Percentiles rank a stretch among this genome's conserved stretches.
Conservation (phyloP, 2,329 filamentous ascomycete species). For the Ophiostoma himal-ulmi region DNA sequence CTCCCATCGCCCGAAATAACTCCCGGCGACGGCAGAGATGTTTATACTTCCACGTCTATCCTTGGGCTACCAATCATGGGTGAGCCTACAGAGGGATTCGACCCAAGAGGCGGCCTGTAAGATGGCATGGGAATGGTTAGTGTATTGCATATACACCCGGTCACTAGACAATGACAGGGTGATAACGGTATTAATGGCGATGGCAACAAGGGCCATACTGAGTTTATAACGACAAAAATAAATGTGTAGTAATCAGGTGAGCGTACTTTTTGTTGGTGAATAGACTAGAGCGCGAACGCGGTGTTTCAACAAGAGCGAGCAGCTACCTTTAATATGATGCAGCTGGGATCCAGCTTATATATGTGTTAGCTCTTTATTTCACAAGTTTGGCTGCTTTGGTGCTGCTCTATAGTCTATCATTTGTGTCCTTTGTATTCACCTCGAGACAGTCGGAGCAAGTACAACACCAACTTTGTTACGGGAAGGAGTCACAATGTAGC, state of each 20-base stretch:
- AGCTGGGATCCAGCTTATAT: background rate
- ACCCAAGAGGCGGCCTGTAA: background rate
- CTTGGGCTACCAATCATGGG: slow-evolving; percentile 31
- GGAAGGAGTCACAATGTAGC: background rate
- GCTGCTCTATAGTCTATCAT: background rate
- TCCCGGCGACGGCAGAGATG: slow-evolving; percentile 29
- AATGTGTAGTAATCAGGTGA: background rate
- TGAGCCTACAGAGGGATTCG: slow-evolving; percentile 27
- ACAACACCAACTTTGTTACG: background rate
- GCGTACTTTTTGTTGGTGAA: background rate
- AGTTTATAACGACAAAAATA: background rate
- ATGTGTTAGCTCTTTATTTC: background rate
- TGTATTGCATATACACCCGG: background rate
- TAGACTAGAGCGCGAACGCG: background rate
- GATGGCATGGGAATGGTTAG: background rate
- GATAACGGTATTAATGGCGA: background rate
- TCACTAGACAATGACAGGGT: background rate
- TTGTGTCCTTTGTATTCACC: background rate
- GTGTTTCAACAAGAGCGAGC: background rate
- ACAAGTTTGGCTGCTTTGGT: background rate
- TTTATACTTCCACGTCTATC: slow-evolving; percentile 22
- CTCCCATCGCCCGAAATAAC: slow-evolving; percentile 44
- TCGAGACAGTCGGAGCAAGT: background rate
- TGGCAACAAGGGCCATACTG: background rate
- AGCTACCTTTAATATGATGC: background rate